These are phyloP conservation scores for Tetrapyrgos nigripes DNA, from an alignment of 1,284 basidiomycete genomes.

Conservation along the genomic window DNA sequence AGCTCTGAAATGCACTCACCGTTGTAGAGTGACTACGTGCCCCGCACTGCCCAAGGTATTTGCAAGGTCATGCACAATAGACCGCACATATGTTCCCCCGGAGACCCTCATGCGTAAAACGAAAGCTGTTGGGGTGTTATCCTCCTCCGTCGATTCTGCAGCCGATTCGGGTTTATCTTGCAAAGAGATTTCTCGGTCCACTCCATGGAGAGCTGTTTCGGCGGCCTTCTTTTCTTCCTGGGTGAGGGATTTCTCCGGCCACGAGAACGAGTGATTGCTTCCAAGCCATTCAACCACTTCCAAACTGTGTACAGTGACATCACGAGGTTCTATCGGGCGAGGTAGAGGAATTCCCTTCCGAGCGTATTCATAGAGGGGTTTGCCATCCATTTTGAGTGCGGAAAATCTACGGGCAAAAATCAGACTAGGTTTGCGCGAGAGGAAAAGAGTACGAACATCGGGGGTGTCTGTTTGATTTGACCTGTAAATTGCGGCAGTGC, in stretches of 20 bases:
- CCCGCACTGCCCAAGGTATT: conserved; percentile 85
- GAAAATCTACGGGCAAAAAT: conserved; percentile 79
- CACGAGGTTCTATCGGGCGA: conserved; percentile 89
- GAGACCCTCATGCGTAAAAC: conserved; percentile 91
- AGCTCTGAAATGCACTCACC: conserved; percentile 33
- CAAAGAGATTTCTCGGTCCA: conserved; percentile 35
- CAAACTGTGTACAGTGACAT: conserved; percentile 83
- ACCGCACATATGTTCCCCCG: conserved; percentile 96
- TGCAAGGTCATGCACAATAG: conserved; percentile 90
- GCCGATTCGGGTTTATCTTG: conserved; percentile 31
- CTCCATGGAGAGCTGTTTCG: conserved; percentile 63
- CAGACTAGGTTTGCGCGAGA: conserved; percentile 13
- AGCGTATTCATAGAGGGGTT: conserved; percentile 95
- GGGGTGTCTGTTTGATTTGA: conserved; percentile 89
- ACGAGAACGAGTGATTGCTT: conserved; percentile 66
- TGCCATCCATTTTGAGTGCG: conserved; percentile 98
- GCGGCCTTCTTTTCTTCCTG: conserved; percentile 76
- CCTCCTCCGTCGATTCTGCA: conserved; percentile 29
- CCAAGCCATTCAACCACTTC: conserved; percentile 78
- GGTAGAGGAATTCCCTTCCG: conserved; percentile 90
- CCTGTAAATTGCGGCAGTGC: conserved; percentile 85
- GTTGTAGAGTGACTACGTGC: conserved; percentile 88
- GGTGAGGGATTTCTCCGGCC: conserved; percentile 76
- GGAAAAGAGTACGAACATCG: conserved; percentile 69
- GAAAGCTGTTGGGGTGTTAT: conserved; percentile 77